A percentile compares a stretch with the other conserved stretches of the same genome.
These are phyloP conservation scores for Monilinia fructigena DNA, from an alignment of 2,329 filamentous ascomycete species.

Conservation along the genomic window DNA sequence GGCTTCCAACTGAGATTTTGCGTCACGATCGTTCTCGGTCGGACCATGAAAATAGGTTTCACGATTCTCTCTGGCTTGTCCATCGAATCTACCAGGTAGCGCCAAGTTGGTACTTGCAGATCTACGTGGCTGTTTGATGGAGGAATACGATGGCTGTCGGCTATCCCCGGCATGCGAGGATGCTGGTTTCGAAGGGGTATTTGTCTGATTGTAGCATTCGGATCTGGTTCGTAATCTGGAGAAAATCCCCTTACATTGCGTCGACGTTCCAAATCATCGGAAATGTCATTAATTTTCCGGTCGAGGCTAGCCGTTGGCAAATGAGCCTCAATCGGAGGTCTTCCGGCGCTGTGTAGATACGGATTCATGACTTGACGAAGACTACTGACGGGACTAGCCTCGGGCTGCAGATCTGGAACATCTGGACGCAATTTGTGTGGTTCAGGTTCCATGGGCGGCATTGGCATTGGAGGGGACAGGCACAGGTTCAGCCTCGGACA, in stretches of 20 bases:
- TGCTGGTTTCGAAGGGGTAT: slow-evolving; percentile 44
- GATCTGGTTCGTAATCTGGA: slow-evolving; percentile 70
- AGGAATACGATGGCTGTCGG: slow-evolving; percentile 23
- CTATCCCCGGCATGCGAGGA: slow-evolving; percentile 15
- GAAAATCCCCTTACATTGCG: slow-evolving; percentile 60
- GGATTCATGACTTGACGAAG: slow-evolving; percentile 84
- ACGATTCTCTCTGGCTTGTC: slow-evolving; percentile 34
- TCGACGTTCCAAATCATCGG: slow-evolving; percentile 28
- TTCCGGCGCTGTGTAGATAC: slow-evolving; percentile 53
- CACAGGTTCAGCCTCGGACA: slow-evolving; percentile 66
- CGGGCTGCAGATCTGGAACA: slow-evolving; percentile 32
- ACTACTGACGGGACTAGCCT: slow-evolving; percentile 69
- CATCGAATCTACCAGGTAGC: slow-evolving; percentile 25
- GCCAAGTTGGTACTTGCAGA: slow-evolving; percentile 24
- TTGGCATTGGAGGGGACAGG: slow-evolving; percentile 48
- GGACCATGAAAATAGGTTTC: slow-evolving; percentile 54
- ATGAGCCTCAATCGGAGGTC: slow-evolving; percentile 31
- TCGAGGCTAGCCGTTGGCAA: slow-evolving; percentile 28
- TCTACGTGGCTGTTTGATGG: slow-evolving; percentile 27
- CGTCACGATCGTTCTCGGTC: slow-evolving; percentile 51
- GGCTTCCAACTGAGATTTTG: slow-evolving; percentile 34
- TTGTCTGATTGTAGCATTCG: slow-evolving; percentile 68
- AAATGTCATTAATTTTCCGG: slow-evolving; percentile 31
- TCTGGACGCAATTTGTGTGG: slow-evolving; percentile 29
- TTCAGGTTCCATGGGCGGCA: slow-evolving; percentile 32